These are phyloP conservation scores for Plectranthus barbatus DNA, from an alignment of 257 asterid species.

Conservation along the genomic window DNA sequence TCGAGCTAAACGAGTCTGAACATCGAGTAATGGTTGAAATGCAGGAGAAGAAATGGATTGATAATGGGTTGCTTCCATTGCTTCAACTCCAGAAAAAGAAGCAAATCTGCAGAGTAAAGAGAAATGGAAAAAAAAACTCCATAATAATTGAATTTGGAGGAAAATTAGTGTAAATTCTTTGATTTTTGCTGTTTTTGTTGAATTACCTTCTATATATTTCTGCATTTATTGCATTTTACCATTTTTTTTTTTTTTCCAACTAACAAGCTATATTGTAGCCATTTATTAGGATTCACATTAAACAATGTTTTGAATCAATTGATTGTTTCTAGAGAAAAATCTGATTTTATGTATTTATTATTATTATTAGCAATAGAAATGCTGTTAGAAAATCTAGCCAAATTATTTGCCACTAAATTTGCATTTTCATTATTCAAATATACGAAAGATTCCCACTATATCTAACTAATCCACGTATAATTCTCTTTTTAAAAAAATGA, in stretches of 20 bases:
- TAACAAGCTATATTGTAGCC: neutral
- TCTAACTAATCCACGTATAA: no score
- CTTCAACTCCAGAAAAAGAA: conserved; percentile 24
- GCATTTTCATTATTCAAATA: no score
- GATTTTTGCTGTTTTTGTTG: conserved; percentile 8
- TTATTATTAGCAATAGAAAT: no score
- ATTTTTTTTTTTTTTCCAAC: neutral
- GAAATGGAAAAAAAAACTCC: neutral
- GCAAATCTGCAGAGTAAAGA: conserved; percentile 18
- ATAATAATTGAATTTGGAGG: neutral
- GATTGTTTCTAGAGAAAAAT: no score
- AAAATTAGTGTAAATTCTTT: conserved; percentile 12
- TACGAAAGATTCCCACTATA: no score
- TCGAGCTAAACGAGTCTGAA: no score
- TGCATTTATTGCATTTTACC: neutral
- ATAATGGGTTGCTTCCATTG: conserved; percentile 29
- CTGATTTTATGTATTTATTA: no score
- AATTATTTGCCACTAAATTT: no score
- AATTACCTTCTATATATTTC: neutral
- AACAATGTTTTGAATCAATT: neutral
- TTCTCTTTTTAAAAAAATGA: no score
- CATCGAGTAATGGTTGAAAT: conserved; percentile 10
- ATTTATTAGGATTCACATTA: neutral
- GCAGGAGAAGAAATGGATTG: conserved; percentile 42
- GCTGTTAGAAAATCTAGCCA: no score